A percentile compares a stretch with the other conserved stretches of the same genome.
phyloP scores from a whole-genome alignment of 257 asterid genomes.

The Cinchona pubescens region DNA sequence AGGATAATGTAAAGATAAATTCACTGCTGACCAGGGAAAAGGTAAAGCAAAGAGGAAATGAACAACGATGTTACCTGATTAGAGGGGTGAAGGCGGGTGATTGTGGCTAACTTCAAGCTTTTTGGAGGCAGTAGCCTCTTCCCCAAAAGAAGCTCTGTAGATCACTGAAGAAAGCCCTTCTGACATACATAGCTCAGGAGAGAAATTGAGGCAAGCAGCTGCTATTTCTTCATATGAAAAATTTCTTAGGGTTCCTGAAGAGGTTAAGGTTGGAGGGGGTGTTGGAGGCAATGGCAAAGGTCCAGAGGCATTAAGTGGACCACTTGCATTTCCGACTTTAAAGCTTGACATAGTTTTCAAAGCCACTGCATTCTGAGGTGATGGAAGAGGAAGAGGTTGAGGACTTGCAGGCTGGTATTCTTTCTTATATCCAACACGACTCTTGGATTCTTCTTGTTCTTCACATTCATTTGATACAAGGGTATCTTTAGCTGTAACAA shows the following conservation, averaged over 20 bases:
- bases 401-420: slow-evolving; percentile 67
- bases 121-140: slow-evolving; percentile 49
- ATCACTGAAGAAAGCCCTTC: slow-evolving; percentile 87
- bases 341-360: slow-evolving; percentile 66
- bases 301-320: slow-evolving; percentile 73
- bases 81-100: slow-evolving; percentile 75
- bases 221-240: slow-evolving; percentile 76
- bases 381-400: slow-evolving; percentile 95
- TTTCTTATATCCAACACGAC: slow-evolving; percentile 59
- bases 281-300: slow-evolving; percentile 85
- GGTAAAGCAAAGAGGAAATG: slow-evolving; percentile 6
- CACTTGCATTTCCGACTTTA: slow-evolving; percentile 52
- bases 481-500: slow-evolving; percentile 57
- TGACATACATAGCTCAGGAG: slow-evolving; percentile 86
- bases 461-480: slow-evolving; percentile 53
- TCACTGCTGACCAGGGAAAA: not conserved
- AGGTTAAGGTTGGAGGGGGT: slow-evolving; percentile 42
- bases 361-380: slow-evolving; percentile 48
- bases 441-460: slow-evolving; percentile 64
- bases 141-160: slow-evolving; percentile 77
- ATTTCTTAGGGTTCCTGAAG: slow-evolving; percentile 49
- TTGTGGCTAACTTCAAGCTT: slow-evolving; percentile 83
- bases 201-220: slow-evolving; percentile 85
- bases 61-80: slow-evolving; percentile 51
- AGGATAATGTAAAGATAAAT: not conserved